Evolutionary conservation across 192 early-diverging fungal species (phyloP), one percentile per base, ranked within the genome.

Genomic region (Globomyces pollinis-pini): DNA sequence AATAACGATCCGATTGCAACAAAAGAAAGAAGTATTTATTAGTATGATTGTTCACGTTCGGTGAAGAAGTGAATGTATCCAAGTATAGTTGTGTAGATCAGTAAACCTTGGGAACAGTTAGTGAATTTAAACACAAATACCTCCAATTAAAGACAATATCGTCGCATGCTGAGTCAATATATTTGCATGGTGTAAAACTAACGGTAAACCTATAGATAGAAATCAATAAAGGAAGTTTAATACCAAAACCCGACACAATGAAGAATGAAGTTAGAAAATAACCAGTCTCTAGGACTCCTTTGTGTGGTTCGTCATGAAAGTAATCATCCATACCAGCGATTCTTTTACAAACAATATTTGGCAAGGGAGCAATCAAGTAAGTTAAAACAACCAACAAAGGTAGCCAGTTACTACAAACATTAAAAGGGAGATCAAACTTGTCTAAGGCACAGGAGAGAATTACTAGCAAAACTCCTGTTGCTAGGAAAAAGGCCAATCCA

Each of bases 401-500:
- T 79, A 90, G 89, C 95, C 95, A 98, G 68, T 92, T 96, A 65
- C 90, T 91, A 39, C 24, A 16, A 39, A 36, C 18, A 45, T 36
- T 26, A 49, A 18, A 31, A 24, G 13, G 9, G 57, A 9, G 29
- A 12, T 41, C 78, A 53, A 75, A 91, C 88, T 73, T 82, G 76
- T 88, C 91, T 57, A 96, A 73, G 29, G 95, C 95, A 63, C 92
- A 94, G 12, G 93, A 96, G 50, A 98, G 82, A 65, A 96, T 94
- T 54, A 90, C 91, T 24, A 93, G 79, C 61, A 98, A 76, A 60
- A 94, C 92, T 26, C 95, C 95, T 52, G 79, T 70, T 12, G 92
- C 93, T 41, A 98, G 76, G 54, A 90, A 89, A 71, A 96, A 91
- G 21, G 95, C 89, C 34, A 98, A 78, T 35, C 69, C 86, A 59